Base-by-base conservation (phyloP, 768 basidiomycete species). In the Calocybe gangraenosa region DNA sequence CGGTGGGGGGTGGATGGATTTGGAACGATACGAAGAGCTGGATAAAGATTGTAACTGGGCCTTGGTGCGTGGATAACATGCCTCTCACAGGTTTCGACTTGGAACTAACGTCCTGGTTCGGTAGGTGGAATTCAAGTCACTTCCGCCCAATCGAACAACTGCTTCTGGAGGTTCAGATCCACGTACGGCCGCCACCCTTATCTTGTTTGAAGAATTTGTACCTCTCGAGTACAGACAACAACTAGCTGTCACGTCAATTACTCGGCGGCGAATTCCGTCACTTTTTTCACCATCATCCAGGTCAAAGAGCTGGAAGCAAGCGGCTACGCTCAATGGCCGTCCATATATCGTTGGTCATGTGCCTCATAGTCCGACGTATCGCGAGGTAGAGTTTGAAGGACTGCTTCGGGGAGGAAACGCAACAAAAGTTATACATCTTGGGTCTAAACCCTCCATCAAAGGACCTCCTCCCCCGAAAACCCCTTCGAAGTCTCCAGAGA, bases 21-120 rank as follows among this genome's bases (percentile, higher is more conserved):
- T 76, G 3, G 84, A 89, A 55, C 65, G 82, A 35, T 73, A 71
- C 2, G 92, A 93, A 53, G 79, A 83, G 42, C 68, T 82, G 2
- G 90, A 92, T 60, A 72, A 87, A 52, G 90, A 94, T 52, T 89
- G 90, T 55, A 92, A 91, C 58, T 97, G 92, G 92, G 90, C 86
- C 15, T 54, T 97, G 70, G 93, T 94, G 58, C 67, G 82, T 70
- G 7, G 36, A 31, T 23, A 19, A 22, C 20, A 3, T 25, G 3
- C 19, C 31, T 40, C 39, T 21, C 11, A 11, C 25, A 6, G 6
- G 25, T 28, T 28, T 11, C 6, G 25, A 28, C 25, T 28, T 11
- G 6, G 11, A 11, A 28, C 25, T 28, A 11, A 28, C 11, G 11
- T 28, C 11, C 25, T 28, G 11, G 30, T 11, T 35, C 31, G 18